Conservation (phyloP, 202 grass and related monocot genomes). For the Setaria italica region DNA sequence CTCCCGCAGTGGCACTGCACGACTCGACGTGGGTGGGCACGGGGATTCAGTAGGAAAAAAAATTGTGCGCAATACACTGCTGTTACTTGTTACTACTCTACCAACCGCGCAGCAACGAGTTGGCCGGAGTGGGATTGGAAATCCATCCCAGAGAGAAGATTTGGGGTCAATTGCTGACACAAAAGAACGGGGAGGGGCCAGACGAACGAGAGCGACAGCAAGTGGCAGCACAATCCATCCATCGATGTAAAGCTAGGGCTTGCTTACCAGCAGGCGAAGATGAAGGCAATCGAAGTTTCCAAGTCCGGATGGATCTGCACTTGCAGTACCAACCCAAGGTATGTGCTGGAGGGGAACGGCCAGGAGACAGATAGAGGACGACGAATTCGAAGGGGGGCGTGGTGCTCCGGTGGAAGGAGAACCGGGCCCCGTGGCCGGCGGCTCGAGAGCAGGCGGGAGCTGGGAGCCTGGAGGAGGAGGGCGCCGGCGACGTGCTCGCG, state of each 20-base stretch:
- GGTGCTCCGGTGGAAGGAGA: background rate
- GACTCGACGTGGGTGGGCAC: background rate
- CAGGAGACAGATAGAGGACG: background rate
- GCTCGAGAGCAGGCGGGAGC: background rate
- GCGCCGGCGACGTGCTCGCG: background rate
- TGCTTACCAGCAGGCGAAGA: background rate
- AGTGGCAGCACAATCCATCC: background rate
- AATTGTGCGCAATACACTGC: background rate
- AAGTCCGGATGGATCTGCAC: conserved; percentile 15
- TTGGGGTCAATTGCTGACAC: background rate
- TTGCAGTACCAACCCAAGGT: background rate
- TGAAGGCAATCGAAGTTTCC: background rate
- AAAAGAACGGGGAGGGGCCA: background rate
- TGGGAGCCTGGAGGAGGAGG: background rate
- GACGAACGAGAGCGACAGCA: background rate
- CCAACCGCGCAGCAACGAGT: background rate
- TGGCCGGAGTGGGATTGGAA: background rate
- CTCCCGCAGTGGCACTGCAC: background rate
- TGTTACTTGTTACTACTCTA: background rate
- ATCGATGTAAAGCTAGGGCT: background rate
- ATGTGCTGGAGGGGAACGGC: background rate
- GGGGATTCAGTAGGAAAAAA: background rate
- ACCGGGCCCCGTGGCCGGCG: background rate
- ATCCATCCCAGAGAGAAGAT: background rate
- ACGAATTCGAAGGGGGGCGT: background rate